Evolutionary conservation across 2,329 filamentous ascomycete species (phyloP).

Genomic region (Chrysoporthe deuterocubensis): DNA sequence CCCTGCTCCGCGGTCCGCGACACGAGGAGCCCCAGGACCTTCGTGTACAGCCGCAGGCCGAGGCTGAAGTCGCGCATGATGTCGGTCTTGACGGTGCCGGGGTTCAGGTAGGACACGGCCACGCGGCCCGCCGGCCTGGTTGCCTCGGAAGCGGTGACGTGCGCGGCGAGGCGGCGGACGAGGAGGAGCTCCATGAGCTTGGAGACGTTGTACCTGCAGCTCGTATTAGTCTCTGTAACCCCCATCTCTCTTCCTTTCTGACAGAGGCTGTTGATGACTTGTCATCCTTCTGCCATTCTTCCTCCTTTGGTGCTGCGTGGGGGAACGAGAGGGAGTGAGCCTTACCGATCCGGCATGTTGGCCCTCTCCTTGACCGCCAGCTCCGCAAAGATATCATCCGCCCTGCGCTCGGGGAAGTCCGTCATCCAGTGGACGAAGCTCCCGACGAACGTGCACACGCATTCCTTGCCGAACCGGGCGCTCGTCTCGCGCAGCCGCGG

Average conservation of each 20-base stretch:
- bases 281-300: no score
- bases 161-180: slow-evolving; percentile 36
- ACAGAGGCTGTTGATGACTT: no score
- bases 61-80: slow-evolving; percentile 15
- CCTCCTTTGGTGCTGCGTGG: no score
- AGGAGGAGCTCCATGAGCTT: slow-evolving; percentile 41
- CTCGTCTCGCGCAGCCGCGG: slow-evolving; percentile 35
- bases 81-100: slow-evolving; percentile 37
- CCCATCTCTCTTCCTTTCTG: no score
- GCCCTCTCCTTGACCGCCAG: slow-evolving; percentile 9
- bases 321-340: no score
- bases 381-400: slow-evolving; percentile 31
- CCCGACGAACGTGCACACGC: slow-evolving; percentile 34
- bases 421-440: slow-evolving; percentile 31
- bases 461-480: slow-evolving; percentile 25
- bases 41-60: background rate
- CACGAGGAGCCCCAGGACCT: slow-evolving; percentile 34
- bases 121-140: slow-evolving; percentile 35
- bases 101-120: slow-evolving; percentile 37
- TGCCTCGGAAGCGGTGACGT: background rate
- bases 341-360: background rate
- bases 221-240: no score
- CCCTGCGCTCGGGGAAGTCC: slow-evolving; percentile 7
- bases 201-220: slow-evolving; percentile 38
- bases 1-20: slow-evolving; percentile 53